Base-by-base conservation (phyloP, 2,329 filamentous ascomycete species). In the Hypoxylon rubiginosum region DNA sequence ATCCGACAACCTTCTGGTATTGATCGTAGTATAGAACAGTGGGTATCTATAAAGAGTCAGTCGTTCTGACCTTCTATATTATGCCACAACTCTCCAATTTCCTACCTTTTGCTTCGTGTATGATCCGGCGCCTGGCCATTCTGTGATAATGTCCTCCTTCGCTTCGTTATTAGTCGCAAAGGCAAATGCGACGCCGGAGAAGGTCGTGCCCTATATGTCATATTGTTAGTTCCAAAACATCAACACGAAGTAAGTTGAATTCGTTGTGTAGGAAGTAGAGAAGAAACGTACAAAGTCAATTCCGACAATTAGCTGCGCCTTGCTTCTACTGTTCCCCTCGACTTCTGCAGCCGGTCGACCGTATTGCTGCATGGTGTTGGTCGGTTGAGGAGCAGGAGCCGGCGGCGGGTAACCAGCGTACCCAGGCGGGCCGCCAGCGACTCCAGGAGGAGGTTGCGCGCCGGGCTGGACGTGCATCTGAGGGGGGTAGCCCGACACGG, bases 1-100 rank as follows among this genome's bases (percentile, higher is more conserved):
- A 99, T 74, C 96, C 96, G n/a, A 98, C 96, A 52, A 99, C 96
- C 81, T 98, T 97, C 78, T 99, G 96, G 80, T 97, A 97, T 82
- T 98, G 95, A 78, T 99, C 96, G 79, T 99, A 99, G 84, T 99
- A 99, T 66, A 99, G 88, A n/a, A 99, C 96, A 13, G 96, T 98
- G 15, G 96, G 96, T 74, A 99, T 98, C 96, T 97, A 76, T 21
- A 24, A 36, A 1, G n/a, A 17, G 56, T 66, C 50, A 58, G 53
- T 28, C 17, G 58, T 45, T 65, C 77, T 60, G 77, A 71, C 55
- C 24, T 41, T 43, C 9, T 50, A 34, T 41, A 45, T 26, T 46
- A 11, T 21, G 26, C 39, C 30, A 45, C 45, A 15, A 10, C 26
- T 6, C 46, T 30, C 11, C 21, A 32, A 32, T 39, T 52, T 64